These are phyloP conservation scores for Decorospora gaudefroyi DNA, from an alignment of 2,329 filamentous ascomycete genomes.

Conservation along the genomic window DNA sequence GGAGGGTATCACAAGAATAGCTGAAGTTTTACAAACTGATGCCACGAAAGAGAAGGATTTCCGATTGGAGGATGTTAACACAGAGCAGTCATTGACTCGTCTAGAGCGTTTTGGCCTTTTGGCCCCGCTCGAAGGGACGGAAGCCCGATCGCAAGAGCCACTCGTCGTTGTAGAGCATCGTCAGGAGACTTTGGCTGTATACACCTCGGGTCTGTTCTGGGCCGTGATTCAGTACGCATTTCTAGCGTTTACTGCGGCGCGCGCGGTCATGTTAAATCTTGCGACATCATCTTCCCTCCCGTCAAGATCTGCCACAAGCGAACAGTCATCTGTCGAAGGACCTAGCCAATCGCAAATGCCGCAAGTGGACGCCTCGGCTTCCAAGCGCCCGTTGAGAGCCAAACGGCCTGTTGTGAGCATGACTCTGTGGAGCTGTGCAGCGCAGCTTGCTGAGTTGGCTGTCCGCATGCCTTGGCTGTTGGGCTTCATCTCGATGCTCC, in stretches of 20 bases:
- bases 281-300: constrained; percentile 70
- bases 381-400: constrained; percentile 37
- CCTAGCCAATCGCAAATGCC: constrained; percentile 38
- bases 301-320: constrained; percentile 52
- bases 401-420: constrained; percentile 75
- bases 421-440: constrained; percentile 74
- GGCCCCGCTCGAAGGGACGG: constrained; percentile 42
- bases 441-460: constrained; percentile 73
- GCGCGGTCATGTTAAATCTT: constrained; percentile 67
- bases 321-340: constrained; percentile 36
- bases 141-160: constrained; percentile 23
- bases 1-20: constrained; percentile 77
- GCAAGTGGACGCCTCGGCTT: constrained; percentile 37
- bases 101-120: constrained; percentile 64
- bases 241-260: constrained; percentile 63
- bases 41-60: constrained; percentile 34
- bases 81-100: constrained; percentile 47
- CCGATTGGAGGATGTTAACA: constrained; percentile 36
- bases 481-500: constrained; percentile 73
- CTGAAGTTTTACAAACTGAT: constrained; percentile 53
- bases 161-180: constrained; percentile 20
- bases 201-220: constrained; percentile 56
- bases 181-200: constrained; percentile 25
- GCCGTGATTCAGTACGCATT: constrained; percentile 57
- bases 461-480: constrained; percentile 88